phyloP scores from a whole-genome alignment of 768 basidiomycete genomes.

The Pleurotus pulmonarius region DNA sequence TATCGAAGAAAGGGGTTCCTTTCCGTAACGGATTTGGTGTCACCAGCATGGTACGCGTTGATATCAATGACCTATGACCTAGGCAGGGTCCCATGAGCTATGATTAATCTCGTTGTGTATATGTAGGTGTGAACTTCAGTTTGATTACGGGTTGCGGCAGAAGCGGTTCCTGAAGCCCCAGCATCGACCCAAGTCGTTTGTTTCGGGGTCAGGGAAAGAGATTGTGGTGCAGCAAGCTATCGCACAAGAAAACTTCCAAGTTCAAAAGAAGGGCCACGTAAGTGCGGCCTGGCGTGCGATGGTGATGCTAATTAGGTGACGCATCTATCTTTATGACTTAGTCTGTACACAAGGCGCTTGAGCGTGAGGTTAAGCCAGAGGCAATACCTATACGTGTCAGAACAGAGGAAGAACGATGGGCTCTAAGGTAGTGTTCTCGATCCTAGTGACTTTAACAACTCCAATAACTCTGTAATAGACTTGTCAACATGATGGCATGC shows the following conservation, averaged over 20 bases:
- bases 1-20: conserved; percentile 46
- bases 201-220: conserved; percentile 52
- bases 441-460: neutral
- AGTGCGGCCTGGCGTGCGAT: conserved; percentile 10
- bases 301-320: neutral
- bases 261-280: conserved; percentile 52
- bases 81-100: neutral
- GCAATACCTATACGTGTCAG: conserved; percentile 47
- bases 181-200: conserved; percentile 53
- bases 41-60: conserved; percentile 54
- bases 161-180: conserved; percentile 44
- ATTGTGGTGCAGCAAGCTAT: conserved; percentile 51
- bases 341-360: conserved; percentile 75
- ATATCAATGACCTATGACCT: too few relatives aligned
- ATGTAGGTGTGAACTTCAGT: conserved; percentile 75
- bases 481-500: conserved; percentile 69
- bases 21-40: conserved; percentile 61
- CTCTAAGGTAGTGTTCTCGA: conserved; percentile 49
- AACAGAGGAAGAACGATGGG: conserved; percentile 75
- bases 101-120: neutral
- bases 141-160: conserved; percentile 71
- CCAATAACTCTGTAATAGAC: conserved; percentile 32
- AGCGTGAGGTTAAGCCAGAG: conserved; percentile 64
- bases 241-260: conserved; percentile 47
- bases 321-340: conserved; percentile 18